A percentile compares a stretch with the other conserved stretches of the same genome.
Conservation (phyloP, 2,329 filamentous ascomycete genomes). For the Aurifilum marmelostoma region DNA sequence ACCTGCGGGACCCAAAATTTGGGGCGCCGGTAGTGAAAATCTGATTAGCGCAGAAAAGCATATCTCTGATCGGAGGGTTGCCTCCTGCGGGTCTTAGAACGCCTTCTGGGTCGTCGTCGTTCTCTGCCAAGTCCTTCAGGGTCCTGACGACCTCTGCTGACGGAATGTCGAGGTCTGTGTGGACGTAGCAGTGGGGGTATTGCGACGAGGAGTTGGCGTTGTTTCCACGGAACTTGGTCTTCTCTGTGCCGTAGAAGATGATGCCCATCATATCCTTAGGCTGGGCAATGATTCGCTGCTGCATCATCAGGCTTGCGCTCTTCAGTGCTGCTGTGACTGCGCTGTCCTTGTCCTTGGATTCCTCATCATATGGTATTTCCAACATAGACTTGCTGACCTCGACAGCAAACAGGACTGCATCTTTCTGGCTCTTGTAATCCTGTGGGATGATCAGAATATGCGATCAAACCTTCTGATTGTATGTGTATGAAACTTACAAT, state of each 20-base stretch:
- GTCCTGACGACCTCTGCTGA: constrained; percentile 84
- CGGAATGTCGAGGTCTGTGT: constrained; percentile 86
- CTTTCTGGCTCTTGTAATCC: constrained; percentile 91
- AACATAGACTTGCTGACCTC: constrained; percentile 91
- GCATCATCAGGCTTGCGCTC: constrained; percentile 93
- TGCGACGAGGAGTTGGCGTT: constrained; percentile 59
- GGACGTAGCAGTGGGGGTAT: constrained; percentile 91
- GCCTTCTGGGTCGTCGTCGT: constrained; percentile 71
- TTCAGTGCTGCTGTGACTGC: constrained; percentile 84
- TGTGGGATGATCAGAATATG: constrained; percentile 39
- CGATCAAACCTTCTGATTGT: no score
- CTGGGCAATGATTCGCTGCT: constrained; percentile 96
- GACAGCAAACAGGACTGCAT: constrained; percentile 97
- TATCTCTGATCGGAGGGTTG: constrained; percentile 78
- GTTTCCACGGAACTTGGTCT: constrained; percentile 76
- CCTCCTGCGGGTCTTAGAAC: constrained; percentile 73
- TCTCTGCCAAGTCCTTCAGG: constrained; percentile 75
- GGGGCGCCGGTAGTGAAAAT: constrained; percentile 94
- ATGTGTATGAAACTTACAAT: constrained; percentile 29
- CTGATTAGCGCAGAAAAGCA: constrained; percentile 94
- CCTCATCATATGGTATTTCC: constrained; percentile 61
- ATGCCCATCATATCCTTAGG: constrained; percentile 98
- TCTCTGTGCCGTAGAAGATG: constrained; percentile 84
- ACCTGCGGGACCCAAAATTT: constrained; percentile 86
- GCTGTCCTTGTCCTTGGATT: constrained; percentile 76